Conservation (phyloP, 2,329 filamentous ascomycete genomes). For the Myriosclerotinia duriaeana region DNA sequence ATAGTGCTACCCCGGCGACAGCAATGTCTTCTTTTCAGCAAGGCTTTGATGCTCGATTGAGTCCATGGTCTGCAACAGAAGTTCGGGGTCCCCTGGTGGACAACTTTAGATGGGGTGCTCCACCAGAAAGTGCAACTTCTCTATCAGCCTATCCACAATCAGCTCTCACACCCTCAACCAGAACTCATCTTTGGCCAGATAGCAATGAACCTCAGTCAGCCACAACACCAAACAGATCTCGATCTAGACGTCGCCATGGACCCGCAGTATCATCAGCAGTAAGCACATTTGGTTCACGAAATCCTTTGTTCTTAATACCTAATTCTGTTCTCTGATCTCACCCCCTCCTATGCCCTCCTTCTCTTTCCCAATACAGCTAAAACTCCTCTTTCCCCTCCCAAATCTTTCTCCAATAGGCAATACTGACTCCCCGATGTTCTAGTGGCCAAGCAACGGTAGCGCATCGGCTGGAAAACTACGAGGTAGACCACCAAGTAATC, state of each 20-base stretch:
- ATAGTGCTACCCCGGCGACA: slow-evolving; percentile 45
- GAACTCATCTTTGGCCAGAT: slow-evolving; percentile 43
- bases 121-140: slow-evolving; percentile 59
- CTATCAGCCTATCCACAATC: slow-evolving; percentile 73
- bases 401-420: no score
- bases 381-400: no score
- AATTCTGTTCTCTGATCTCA: no score
- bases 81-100: slow-evolving; percentile 33
- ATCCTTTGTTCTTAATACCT: no score
- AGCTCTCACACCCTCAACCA: slow-evolving; percentile 67
- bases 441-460: slow-evolving; percentile 68
- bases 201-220: slow-evolving; percentile 69
- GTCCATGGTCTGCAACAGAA: slow-evolving; percentile 40
- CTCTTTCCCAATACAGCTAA: no score
- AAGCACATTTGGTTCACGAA: no score
- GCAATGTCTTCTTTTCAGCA: slow-evolving; percentile 38
- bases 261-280: slow-evolving; percentile 81
- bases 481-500: slow-evolving; percentile 75
- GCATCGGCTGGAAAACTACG: slow-evolving; percentile 68
- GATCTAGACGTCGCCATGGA: slow-evolving; percentile 66
- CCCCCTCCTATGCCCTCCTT: no score
- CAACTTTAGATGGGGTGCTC: slow-evolving; percentile 39
- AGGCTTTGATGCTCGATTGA: slow-evolving; percentile 32
- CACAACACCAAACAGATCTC: slow-evolving; percentile 62
- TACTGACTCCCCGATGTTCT: no score